Conservation (phyloP, 805 yeast species). For the Saccharomyces jurei region DNA sequence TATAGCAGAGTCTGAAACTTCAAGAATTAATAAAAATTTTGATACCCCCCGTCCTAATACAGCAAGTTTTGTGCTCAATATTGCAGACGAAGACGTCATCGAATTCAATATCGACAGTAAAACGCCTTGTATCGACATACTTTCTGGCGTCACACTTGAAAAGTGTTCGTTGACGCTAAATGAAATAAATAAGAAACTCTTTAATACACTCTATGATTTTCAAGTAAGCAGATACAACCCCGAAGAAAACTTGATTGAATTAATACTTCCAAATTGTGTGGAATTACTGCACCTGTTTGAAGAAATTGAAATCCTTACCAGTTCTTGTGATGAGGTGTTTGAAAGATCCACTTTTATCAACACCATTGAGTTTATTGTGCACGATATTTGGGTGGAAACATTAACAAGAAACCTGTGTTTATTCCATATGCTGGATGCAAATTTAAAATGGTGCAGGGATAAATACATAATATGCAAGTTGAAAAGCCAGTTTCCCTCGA, state of each 20-base stretch:
- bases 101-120: neutral
- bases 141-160: neutral
- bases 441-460: neutral
- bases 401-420: neutral
- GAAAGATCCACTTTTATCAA: neutral
- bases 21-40: neutral
- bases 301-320: neutral
- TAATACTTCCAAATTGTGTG: neutral
- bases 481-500: neutral
- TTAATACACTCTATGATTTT: neutral
- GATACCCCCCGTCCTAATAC: neutral
- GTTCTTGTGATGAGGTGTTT: neutral
- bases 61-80: neutral
- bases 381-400: neutral
- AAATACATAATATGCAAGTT: neutral
- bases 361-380: neutral
- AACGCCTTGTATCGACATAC: neutral
- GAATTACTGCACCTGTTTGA: neutral
- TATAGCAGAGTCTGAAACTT: neutral
- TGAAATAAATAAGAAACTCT: neutral
- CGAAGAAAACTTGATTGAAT: neutral
- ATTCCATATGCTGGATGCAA: neutral
- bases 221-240: neutral
- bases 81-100: neutral
- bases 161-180: neutral